Conservation (phyloP, 257 asterid species). For the Schizonepeta tenuifolia region DNA sequence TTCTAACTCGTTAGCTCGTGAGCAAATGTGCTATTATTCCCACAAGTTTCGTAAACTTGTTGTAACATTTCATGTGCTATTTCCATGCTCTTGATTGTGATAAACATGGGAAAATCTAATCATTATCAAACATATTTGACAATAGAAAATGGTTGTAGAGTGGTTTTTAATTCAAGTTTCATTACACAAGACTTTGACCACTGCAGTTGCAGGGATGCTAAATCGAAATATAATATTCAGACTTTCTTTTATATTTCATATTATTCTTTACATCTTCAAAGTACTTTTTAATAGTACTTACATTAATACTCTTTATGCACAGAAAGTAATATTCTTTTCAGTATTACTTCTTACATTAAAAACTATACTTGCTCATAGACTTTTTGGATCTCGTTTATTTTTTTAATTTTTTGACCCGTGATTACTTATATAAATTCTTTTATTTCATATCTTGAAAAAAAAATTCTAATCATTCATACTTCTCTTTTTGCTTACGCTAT, state of each 20-base stretch:
- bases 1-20: no score
- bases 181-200: conserved; percentile 9
- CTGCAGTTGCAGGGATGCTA: conserved; percentile 4
- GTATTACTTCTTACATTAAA: neutral
- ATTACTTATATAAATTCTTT: no score
- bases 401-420: no score
- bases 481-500: neutral
- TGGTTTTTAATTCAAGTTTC: neutral
- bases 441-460: no score
- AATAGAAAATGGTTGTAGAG: no score
- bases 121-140: no score
- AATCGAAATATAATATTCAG: neutral
- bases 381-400: neutral
- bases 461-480: neutral
- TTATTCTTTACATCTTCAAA: neutral
- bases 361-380: neutral
- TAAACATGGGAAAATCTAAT: no score
- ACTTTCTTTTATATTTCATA: neutral
- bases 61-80: no score
- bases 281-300: neutral
- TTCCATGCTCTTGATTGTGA: no score
- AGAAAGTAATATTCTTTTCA: neutral
- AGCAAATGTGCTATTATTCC: no score
- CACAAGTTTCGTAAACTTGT: no score
- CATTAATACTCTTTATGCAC: neutral